Conservation (phyloP, 164 flowering plant species). For the Stephania cephalantha region DNA sequence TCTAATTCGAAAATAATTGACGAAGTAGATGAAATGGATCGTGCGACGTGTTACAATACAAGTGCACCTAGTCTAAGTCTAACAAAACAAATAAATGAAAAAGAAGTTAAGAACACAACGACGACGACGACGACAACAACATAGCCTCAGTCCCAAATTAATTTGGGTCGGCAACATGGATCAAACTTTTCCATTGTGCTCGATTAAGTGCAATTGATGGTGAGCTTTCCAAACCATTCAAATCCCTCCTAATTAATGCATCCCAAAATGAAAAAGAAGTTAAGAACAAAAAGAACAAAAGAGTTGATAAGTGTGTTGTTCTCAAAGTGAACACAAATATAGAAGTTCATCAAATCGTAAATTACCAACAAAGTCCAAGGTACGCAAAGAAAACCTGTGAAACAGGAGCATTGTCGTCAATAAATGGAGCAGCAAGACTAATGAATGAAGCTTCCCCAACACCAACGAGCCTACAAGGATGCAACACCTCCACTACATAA, state of each 20-base stretch:
- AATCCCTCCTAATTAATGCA: no score
- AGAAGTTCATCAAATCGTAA: neutral
- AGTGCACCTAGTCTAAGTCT: neutral
- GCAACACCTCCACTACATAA: neutral
- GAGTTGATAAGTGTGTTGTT: no score
- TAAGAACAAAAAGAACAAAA: neutral
- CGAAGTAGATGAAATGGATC: neutral
- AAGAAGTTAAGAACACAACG: no score
- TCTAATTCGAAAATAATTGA: no score
- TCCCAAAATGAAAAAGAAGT: no score
- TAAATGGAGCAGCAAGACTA: constrained; percentile 98
- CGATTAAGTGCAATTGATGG: no score
- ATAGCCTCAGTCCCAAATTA: no score
- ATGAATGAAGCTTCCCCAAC: constrained; percentile 98
- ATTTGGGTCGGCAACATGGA: no score
- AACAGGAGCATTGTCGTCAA: constrained; percentile 93
- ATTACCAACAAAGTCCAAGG: constrained; percentile 14
- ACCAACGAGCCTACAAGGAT: constrained; percentile 63
- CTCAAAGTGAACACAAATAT: neutral
- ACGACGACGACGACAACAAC: no score
- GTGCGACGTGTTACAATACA: neutral
- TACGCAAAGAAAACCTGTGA: constrained; percentile 47
- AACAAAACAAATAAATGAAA: no score
- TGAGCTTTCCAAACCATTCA: no score
- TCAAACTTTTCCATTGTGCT: no score